phyloP scores from a whole-genome alignment of 1,139 yeast species.

The Taphrina betulina region DNA sequence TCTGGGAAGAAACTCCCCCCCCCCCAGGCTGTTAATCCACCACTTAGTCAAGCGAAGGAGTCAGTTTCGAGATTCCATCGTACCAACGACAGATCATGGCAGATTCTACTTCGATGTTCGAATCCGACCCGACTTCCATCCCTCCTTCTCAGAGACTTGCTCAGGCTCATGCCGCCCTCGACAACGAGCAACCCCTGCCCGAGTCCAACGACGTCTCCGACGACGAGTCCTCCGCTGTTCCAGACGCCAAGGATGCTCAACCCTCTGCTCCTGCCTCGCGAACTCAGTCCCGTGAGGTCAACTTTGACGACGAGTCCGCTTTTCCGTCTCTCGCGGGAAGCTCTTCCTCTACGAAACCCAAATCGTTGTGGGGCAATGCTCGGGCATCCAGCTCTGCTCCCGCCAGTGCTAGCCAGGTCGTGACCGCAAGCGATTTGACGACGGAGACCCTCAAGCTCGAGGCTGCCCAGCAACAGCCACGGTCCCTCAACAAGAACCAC shows the following conservation, averaged over 20 bases:
- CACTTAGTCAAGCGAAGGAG: no score
- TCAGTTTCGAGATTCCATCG: no score
- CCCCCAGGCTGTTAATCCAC: no score
- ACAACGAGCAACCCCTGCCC: not conserved
- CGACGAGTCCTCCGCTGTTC: not conserved
- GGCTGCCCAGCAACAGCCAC: constrained; percentile 30
- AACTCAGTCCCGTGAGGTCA: not conserved
- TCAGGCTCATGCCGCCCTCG: constrained; percentile 12
- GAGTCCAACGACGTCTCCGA: not conserved
- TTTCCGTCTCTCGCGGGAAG: constrained; percentile 26
- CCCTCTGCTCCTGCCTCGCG: not conserved
- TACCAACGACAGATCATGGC: no score
- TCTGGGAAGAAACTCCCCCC: no score
- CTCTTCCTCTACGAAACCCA: constrained; percentile 7
- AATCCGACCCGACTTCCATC: constrained; percentile 5
- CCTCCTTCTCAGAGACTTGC: constrained; percentile 21
- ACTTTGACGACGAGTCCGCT: constrained; percentile 19
- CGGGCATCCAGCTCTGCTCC: not conserved
- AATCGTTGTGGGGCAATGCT: constrained; percentile 21
- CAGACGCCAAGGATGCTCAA: not conserved
- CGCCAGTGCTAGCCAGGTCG: not conserved
- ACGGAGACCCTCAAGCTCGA: constrained; percentile 32
- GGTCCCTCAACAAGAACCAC: constrained; percentile 28
- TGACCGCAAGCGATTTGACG: constrained; percentile 4
- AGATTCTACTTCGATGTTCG: no score